Conservation (phyloP, 2,329 filamentous ascomycete species). For the Fusarium devonianum region DNA sequence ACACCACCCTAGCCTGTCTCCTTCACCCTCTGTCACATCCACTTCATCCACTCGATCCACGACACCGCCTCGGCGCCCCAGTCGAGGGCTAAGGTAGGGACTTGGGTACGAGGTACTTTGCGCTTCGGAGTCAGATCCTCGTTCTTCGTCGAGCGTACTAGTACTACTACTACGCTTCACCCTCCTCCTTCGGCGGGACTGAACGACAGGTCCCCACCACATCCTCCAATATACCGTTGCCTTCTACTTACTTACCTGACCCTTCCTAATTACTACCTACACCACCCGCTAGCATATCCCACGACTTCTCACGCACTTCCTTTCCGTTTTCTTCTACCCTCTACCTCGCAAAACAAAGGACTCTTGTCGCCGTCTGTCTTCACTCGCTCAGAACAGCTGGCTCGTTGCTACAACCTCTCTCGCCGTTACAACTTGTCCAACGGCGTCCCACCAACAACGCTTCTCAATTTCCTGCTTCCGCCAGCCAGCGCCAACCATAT, state of each 20-base stretch:
- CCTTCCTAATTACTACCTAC: conserved; percentile 38
- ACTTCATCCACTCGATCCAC: conserved; percentile 39
- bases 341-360: conserved; percentile 20
- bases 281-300: conserved; percentile 36
- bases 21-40: conserved; percentile 30
- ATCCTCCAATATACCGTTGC: conserved; percentile 39
- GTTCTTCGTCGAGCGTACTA: conserved; percentile 30
- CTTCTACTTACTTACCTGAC: conserved; percentile 35
- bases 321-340: conserved; percentile 23
- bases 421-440: conserved; percentile 17
- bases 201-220: conserved; percentile 38
- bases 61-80: conserved; percentile 41
- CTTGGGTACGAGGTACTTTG: conserved; percentile 37
- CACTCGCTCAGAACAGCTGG: conserved; percentile 34
- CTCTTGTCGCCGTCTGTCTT: conserved; percentile 26
- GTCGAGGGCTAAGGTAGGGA: conserved; percentile 37
- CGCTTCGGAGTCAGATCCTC: conserved; percentile 31
- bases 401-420: conserved; percentile 9
- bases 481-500: conserved; percentile 16
- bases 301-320: conserved; percentile 35
- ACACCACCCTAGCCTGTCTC: conserved; percentile 32
- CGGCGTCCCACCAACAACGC: conserved; percentile 34
- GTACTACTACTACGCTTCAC: too few species aligned
- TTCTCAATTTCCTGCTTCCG: conserved; percentile 14
- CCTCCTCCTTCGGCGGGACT: conserved; percentile 30